Evolutionary conservation across 768 basidiomycete genomes (phyloP), one percentile per base, ranked within the genome.

Genomic region (Fistulinella prunicolor): DNA sequence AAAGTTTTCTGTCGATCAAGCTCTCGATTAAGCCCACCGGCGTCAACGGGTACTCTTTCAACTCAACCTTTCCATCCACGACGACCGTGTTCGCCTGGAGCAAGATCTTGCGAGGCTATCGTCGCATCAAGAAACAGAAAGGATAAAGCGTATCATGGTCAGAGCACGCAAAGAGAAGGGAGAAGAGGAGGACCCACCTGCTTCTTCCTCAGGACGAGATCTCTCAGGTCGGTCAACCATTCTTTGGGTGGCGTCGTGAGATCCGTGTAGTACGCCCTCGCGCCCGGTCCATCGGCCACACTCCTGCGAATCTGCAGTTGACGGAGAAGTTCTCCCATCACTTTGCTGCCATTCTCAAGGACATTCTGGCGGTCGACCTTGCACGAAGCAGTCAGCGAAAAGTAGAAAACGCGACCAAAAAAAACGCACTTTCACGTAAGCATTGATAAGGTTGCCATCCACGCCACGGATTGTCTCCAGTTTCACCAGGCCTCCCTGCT

Each of bases 271-370:
- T 81, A 94, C 51, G 76, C 70, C 28, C 83, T 80, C n/a, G 90
- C 82, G 2, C 89, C 90, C 9, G 80, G 67, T 38, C 86, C 89
- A 62, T 92, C 89, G 19, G 89, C 89, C 3, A 86, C 89, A 62
- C 86, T 86, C 78, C 85, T 92, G 54, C 83, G 83, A 28, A 92
- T 85, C 64, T 94, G 91, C 14, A 94, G 73, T 47, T 89, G 82
- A 37, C 92, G 61, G 26, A 94, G 74, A 13, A 94, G 78, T 61
- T 85, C 82, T 41, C 87, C 89, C 44, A 79, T 82, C 8, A 78
- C 82, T 46, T 76, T 74, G 50, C 77, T 79, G 19, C 89, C 92
- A 36, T 81, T 73, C 13, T 71, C 67, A 47, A 92, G 71, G 14
- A 89, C 82, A 44, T 79, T 76, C 41, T 76, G 68, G 46, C 88